Percentiles rank a stretch among this genome's conserved stretches.
phyloP scores from a whole-genome alignment of 768 basidiomycete genomes.

The Wakefieldia striispora region DNA sequence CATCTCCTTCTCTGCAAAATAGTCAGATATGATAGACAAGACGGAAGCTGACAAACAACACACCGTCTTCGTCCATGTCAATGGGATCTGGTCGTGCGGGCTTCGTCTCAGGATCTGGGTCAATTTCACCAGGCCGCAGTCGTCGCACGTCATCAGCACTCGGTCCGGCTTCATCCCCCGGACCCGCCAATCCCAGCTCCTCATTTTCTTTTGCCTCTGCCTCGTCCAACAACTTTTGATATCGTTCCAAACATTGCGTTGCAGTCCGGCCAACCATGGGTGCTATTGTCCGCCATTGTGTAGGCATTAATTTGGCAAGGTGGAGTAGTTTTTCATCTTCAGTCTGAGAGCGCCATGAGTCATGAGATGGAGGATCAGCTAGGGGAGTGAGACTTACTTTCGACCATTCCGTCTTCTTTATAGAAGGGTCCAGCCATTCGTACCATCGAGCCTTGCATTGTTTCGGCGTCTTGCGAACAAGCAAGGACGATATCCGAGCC shows the following conservation, averaged over 20 bases:
- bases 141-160: conserved; percentile 90
- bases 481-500: conserved; percentile 96
- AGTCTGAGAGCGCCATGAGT: conserved; percentile 46
- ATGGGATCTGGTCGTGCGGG: conserved; percentile 98
- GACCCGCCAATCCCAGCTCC: conserved; percentile 87
- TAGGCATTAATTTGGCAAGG: conserved; percentile 98
- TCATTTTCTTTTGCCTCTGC: conserved; percentile 96
- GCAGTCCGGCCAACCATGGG: conserved; percentile 98
- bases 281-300: conserved; percentile 99
- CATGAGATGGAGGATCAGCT: background rate
- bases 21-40: background rate
- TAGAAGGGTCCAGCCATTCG: conserved; percentile 98
- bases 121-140: conserved; percentile 93
- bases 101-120: conserved; percentile 98
- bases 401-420: conserved; percentile 99
- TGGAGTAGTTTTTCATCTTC: conserved; percentile 99
- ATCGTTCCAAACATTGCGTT: conserved; percentile 95
- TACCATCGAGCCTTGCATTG: conserved; percentile 99
- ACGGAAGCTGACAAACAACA: conserved; percentile 19
- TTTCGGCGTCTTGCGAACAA: conserved; percentile 98
- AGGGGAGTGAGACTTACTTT: conserved; percentile 54
- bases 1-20: conserved; percentile 91
- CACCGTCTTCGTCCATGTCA: conserved; percentile 99
- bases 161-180: conserved; percentile 73
- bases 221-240: conserved; percentile 96